Base-by-base conservation (phyloP, 2,329 filamentous ascomycete species). In the Trichoderma breve region DNA sequence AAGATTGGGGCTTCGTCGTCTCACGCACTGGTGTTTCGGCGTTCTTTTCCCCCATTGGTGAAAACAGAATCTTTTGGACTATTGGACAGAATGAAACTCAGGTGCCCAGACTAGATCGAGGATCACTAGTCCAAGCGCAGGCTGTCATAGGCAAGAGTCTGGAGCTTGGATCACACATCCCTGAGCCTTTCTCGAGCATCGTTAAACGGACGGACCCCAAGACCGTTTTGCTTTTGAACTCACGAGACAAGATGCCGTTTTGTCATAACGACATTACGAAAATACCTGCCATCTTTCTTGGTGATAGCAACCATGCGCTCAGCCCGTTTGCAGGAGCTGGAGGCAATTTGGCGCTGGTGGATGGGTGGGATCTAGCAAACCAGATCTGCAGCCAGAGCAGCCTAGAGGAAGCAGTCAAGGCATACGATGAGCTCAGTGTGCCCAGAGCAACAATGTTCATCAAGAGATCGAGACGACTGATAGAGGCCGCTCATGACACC, bases 251-350 rank as follows among this genome's bases (percentile, higher is more conserved):
- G 73, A 72, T 78, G 71, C 82, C 83, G 0, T 84, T 86, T 79
- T 84, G 65, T 0, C 84, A 86, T 58, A 74, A 77, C 8, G 71
- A 74, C 7, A 60, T 78, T 4, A 26, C 70, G 1, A 61, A 76
- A 4, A 21, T 75, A 11, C 75, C 77, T 0, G 78, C 84, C 8
- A 75, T 87, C 11, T 87, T 84, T 65, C 83, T 87, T 26, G 86
- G 86, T 12, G 85, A 87, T 74, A 80, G 80, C 70, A 87, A 87
- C 73, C 85, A 87, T 74, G 84, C 85, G 1, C 79, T 86, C 6
- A 85, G 80, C 66, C 83, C 85, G 0, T 87, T 86, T 76, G 83
- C 85, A 6, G 84, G 85, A 0, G 84, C 81, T 70, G 85, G 86
- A 0, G 85, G 84, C 0, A 86, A 86, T 73, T 74, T 86, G 71